phyloP scores from a whole-genome alignment of 1,284 basidiomycete species.

The Leccinum angustisporum region DNA sequence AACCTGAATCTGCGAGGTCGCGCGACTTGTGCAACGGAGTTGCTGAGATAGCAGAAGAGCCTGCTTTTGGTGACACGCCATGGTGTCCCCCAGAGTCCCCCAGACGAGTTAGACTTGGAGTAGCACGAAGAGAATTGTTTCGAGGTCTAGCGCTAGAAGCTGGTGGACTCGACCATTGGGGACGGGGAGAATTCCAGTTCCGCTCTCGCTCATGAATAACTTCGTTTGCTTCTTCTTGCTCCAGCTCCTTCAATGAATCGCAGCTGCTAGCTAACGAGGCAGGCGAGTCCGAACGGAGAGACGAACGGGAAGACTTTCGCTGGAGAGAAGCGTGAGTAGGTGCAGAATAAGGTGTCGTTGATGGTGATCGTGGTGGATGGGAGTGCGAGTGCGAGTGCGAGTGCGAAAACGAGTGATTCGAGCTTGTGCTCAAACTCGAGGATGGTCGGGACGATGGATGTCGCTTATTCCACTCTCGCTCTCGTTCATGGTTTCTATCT shows the following conservation, averaged over 20 bases:
- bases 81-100: conserved; percentile 15
- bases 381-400: conserved; percentile 31
- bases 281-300: conserved; percentile 43
- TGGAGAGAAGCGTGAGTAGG: conserved; percentile 36
- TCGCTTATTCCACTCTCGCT: conserved; percentile 58
- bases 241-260: conserved; percentile 35
- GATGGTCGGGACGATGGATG: conserved; percentile 33
- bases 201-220: conserved; percentile 44
- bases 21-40: conserved; percentile 3
- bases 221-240: conserved; percentile 39
- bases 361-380: conserved; percentile 36
- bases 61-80: conserved; percentile 2
- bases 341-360: conserved; percentile 32
- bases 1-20: conserved; percentile 1
- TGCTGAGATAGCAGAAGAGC: conserved; percentile 3
- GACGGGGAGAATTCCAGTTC: conserved; percentile 61
- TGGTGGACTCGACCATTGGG: conserved; percentile 44
- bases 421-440: conserved; percentile 33
- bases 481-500: conserved; percentile 46
- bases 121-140: conserved; percentile 18
- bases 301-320: conserved; percentile 31
- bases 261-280: conserved; percentile 38
- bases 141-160: conserved; percentile 7
- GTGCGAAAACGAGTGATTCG: conserved; percentile 35
- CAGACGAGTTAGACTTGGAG: conserved; percentile 20